Evolutionary conservation across 139 green algal species (phyloP), one percentile per base, ranked within the genome.

Genomic region (Volvox africanus): DNA sequence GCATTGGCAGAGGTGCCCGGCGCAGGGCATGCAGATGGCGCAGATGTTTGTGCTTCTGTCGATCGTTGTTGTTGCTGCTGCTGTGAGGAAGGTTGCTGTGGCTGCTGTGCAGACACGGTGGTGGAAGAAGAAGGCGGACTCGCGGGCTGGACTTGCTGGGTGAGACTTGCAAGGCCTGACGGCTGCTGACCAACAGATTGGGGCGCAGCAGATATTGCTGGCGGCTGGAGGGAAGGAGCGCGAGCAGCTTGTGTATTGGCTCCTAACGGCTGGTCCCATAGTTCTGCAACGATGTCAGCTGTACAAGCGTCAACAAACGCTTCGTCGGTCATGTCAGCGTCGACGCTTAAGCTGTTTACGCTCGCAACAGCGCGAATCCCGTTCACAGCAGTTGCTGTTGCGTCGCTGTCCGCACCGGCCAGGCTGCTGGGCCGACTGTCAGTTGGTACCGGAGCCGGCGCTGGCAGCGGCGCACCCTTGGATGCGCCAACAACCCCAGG

Each of bases 341-440:
- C 76, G 76, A 20, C 71, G 81, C 62, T 88, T 30, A 88, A 35
- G 82, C 83, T 88, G 67, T 80, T 80, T 1, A 88, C 83, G 24
- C 36, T 81, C 12, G 67, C 36, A 16, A 80, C 83, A 18, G 83
- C 67, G 0, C 28, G 83, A 3, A 88, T 16, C 2, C 36, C 36
- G 35, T 24, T 24, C 32, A 6, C 6, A 14, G 67, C 82, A 24
- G 35, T 22, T 22, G 35, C 35, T 22, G 32, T 65, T 0, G 32
- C 62, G 17, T 13, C 30, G 61, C 22, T 30, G 61, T 55, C 81
- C 68, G 5, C 81, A 22, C 17, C 32, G 61, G 16, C 35, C 18
- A 20, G 1, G 62, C 82, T 76, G 82, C 19, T 79, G 55, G 28
- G 81, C 14, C 81, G 55, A 13, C 61, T 87, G 3, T 78, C 61